Evolutionary conservation across 73 alveolate species (phyloP), one percentile per base, ranked within the genome.

Genomic region (Uronychia setigera): DNA sequence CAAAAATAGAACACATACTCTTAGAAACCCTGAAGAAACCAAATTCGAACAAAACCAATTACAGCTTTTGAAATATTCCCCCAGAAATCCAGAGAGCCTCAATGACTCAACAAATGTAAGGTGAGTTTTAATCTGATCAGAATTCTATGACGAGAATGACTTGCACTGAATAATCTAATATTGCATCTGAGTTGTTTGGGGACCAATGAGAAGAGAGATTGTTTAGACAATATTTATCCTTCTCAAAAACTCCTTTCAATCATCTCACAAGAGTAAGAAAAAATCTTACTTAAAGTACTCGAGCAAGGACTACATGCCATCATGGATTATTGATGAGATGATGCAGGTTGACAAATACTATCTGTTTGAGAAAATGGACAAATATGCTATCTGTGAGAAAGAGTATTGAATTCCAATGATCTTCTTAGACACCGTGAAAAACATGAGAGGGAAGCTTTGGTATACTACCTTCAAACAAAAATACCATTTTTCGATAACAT

Each of bases 401-500:
- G 19, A 46, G 67, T 46, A 19, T 11, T 5, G n/a, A 11, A 46
- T 11, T 19, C 67, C 67, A 46, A 5, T 19, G 5, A n/a, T n/a
- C 14, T 13, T 30, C 29, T 13, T 67, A 67, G 32, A 5, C 34
- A 67, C 79, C 79, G 79, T 1, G 32, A 67, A 26, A 67, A 67
- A 67, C 34, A 67, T 5, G 79, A 67, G 26, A 67, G 5, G 5
- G 32, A 67, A 67, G 29, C 34, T 28, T 25, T 67, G 32, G 32
- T 5, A 30, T 26, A 28, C 5, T 67, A 67, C 79, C 79, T 67
- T 9, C 14, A 5, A 14, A 25, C 29, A 5, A 28, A 67, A 30
- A 67, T 67, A 14, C 79, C 79, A 5, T 67, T 26, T 67, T 67
- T 67, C 26, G 79, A 67, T 14, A 67, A 67, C 29, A 26, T 67